A percentile compares a stretch with the other conserved stretches of the same genome.
Conservation (phyloP, 1,139 yeast species). For the Suhomyces taliae region DNA sequence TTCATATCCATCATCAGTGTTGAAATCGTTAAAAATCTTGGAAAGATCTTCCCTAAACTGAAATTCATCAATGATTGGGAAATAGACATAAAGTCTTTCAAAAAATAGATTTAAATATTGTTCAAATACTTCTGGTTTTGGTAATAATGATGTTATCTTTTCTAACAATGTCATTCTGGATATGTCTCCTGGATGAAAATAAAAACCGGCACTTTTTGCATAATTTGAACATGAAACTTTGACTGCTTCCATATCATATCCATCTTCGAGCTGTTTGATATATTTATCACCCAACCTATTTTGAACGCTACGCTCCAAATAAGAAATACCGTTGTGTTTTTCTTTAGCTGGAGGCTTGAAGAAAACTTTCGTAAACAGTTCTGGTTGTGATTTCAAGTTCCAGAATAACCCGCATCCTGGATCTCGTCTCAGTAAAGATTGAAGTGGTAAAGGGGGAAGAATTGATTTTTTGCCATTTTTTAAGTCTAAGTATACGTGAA, state of each 20-base stretch:
- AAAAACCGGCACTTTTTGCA: constrained; percentile 11
- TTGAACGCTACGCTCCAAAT: constrained; percentile 9
- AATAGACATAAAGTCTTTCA: constrained; percentile 10
- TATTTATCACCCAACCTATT: constrained; percentile 11
- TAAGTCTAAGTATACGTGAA: constrained; percentile 2
- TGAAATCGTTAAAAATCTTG: constrained; percentile 6
- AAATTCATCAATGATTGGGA: constrained; percentile 15
- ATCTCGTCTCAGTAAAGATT: constrained; percentile 19
- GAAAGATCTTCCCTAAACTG: constrained; percentile 10
- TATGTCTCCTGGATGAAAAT: constrained; percentile 3
- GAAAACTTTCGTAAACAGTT: constrained; percentile 8
- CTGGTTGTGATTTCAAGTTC: constrained; percentile 10
- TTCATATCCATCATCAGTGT: neutral
- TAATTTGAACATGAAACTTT: constrained; percentile 14
- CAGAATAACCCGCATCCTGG: constrained; percentile 18
- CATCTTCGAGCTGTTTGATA: constrained; percentile 16
- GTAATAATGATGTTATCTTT: constrained; percentile 8
- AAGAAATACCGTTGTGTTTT: constrained; percentile 2
- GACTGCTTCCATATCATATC: constrained; percentile 11
- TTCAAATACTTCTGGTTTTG: constrained; percentile 5
- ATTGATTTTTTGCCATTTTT: constrained; percentile 4
- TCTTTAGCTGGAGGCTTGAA: constrained; percentile 9
- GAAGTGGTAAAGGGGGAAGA: constrained; percentile 15
- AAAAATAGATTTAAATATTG: constrained; percentile 12
- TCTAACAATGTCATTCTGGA: constrained; percentile 3